phyloP scores from a whole-genome alignment of 805 yeast genomes.

The Isabelozyma gotoi region DNA sequence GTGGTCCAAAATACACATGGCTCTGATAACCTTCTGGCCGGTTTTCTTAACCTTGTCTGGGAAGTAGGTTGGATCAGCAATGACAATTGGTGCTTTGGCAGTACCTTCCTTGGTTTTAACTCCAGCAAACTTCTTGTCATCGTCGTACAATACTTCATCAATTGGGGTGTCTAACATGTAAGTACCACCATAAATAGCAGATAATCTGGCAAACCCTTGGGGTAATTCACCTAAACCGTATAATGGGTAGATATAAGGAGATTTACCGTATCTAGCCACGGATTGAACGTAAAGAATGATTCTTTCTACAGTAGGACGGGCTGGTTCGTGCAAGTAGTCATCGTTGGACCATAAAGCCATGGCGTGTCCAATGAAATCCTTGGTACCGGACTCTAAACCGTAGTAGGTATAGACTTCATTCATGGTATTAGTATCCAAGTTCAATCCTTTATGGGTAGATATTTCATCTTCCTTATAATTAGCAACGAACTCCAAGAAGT shows the following conservation, averaged over 20 bases:
- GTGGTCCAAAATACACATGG: conserved; percentile 86
- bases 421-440: conserved; percentile 87
- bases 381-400: conserved; percentile 89
- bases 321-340: conserved; percentile 82
- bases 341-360: conserved; percentile 98
- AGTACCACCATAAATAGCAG: conserved; percentile 98
- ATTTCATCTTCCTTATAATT: conserved; percentile 75
- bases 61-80: conserved; percentile 98
- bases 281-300: conserved; percentile 82
- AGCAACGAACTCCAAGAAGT: conserved; percentile 84
- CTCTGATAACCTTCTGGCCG: conserved; percentile 75
- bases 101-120: conserved; percentile 89
- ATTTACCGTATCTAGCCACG: conserved; percentile 92
- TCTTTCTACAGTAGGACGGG: conserved; percentile 88
- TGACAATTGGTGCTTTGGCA: conserved; percentile 89
- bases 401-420: conserved; percentile 85
- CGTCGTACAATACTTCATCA: conserved; percentile 79
- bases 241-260: conserved; percentile 93
- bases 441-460: conserved; percentile 80
- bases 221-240: conserved; percentile 98
- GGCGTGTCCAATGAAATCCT: conserved; percentile 96
- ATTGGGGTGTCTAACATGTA: conserved; percentile 97
- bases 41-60: conserved; percentile 76
- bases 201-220: conserved; percentile 96
- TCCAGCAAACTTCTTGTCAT: conserved; percentile 68